Evolutionary conservation across 441 rosid genomes (phyloP).

Genomic region (Raphanus hybrid): DNA sequence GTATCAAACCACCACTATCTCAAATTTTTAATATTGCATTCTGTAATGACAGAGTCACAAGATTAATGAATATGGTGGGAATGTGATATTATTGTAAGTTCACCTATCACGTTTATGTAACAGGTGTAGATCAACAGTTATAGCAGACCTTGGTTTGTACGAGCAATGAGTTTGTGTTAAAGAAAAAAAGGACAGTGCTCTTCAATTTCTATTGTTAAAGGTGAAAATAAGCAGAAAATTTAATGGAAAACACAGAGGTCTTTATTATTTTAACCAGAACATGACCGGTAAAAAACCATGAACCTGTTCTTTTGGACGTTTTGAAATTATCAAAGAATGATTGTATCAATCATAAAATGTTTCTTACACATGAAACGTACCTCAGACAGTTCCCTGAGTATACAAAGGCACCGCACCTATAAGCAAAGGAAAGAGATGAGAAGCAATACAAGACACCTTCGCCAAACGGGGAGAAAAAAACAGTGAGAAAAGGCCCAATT

Average conservation of each 20-base stretch:
- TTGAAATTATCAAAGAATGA: slow-evolving; percentile 9
- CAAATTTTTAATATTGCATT: not conserved
- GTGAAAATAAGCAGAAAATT: slow-evolving; percentile 15
- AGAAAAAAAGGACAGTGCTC: slow-evolving; percentile 10
- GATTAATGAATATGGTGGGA: not conserved
- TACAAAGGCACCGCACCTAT: slow-evolving; percentile 61
- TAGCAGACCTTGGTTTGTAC: not conserved
- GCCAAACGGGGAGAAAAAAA: not conserved
- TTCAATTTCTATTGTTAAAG: not conserved
- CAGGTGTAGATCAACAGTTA: slow-evolving; percentile 6
- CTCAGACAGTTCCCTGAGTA: slow-evolving; percentile 73
- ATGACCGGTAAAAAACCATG: not conserved
- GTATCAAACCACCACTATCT: slow-evolving; percentile 13
- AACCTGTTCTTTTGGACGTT: slow-evolving; percentile 1
- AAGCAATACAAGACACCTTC: not conserved
- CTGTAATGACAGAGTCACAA: slow-evolving; percentile 5
- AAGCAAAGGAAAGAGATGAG: slow-evolving; percentile 14
- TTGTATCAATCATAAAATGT: not conserved
- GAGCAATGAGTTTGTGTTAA: slow-evolving; percentile 1
- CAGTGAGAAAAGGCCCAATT: not conserved
- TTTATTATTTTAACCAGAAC: not conserved
- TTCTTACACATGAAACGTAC: slow-evolving; percentile 38
- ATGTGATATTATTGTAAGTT: slow-evolving; percentile 3
- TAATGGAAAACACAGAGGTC: not conserved
- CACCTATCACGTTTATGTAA: slow-evolving; percentile 11